Evolutionary conservation across 768 basidiomycete genomes (phyloP), one percentile per base, ranked within the genome.

Genomic region (Austroboletus festivus): DNA sequence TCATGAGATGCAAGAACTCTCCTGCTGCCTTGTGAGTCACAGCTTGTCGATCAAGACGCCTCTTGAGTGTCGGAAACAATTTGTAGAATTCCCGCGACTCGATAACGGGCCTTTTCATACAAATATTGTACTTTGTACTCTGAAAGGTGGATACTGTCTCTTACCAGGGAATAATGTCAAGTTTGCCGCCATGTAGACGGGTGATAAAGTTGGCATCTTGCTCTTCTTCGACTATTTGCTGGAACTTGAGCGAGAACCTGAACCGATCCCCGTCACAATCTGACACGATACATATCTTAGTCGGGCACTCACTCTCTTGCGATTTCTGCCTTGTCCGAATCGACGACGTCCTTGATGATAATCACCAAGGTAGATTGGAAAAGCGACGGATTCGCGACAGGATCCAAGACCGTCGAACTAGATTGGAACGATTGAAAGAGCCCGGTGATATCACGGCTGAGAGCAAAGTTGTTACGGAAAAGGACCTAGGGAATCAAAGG

Each of bases 321-420:
- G 28, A 84, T 81, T 43, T 84, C 83, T 0, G 59, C 60, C 56
- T 75, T 80, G 56, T 83, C 82, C 0, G 78, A 73, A 41, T 84
- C 82, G 5, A 81, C 72, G 11, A 85, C 82, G 41, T 84, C 83
- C 76, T 83, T 85, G 60, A 84, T 83, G 42, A 84, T 81, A 52
- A 84, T 82, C 7, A 74, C 73, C 12, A 84, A 68, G 0, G 73
- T 79, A 0, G 80, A 82, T 48, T 73, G 77, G 64, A 84, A 84
- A 19, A 84, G 69, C 13, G 68, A 69, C 0, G 80, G 81, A 56
- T 83, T 84, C 0, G 75, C 67, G 1, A 73, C 68, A 6, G 82
- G 82, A 49, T 85, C 79, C 4, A 84, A 63, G 13, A 84, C 74
- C 0, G 74, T 71, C 1, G 78, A 73, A 15, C 78, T 78, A 1